These are phyloP conservation scores for Kokia cookei DNA, from an alignment of 441 rosid genomes.

Conservation along the genomic window DNA sequence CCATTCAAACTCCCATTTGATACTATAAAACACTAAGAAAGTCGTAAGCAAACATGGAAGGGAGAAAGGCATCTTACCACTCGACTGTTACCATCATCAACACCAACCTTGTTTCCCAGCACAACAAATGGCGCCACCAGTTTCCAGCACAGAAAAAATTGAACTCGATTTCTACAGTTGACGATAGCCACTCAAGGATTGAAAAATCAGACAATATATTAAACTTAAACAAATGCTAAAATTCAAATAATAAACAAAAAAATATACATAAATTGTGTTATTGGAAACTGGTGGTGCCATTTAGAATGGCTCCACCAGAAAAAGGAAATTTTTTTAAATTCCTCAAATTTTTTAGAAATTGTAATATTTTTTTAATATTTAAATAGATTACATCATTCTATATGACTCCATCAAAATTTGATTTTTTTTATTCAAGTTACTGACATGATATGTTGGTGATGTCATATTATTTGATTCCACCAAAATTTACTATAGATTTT, in stretches of 20 bases:
- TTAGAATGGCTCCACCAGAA: no score
- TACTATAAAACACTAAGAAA: background rate
- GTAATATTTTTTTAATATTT: no score
- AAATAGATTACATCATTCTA: no score
- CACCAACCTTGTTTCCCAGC: constrained; percentile 73
- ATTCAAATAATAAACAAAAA: background rate
- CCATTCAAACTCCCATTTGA: background rate
- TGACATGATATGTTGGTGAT: no score
- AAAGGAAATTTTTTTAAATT: no score
- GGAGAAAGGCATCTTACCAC: constrained; percentile 39
- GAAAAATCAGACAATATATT: background rate
- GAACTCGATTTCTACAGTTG: background rate
- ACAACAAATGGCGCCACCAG: constrained; percentile 49
- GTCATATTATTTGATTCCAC: no score
- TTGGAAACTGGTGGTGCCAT: no score
- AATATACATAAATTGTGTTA: no score
- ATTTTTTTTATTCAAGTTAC: no score
- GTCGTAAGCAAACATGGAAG: background rate
- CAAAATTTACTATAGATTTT: no score
- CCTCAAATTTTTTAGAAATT: no score
- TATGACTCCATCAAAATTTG: no score
- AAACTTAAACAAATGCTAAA: background rate
- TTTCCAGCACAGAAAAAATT: background rate
- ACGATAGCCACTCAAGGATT: background rate
- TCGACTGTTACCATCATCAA: constrained; percentile 65